Percentiles rank a stretch among this genome's conserved stretches.
These are phyloP conservation scores for Marasmius sp. DNA, from an alignment of 1,284 basidiomycete genomes.

Conservation along the genomic window DNA sequence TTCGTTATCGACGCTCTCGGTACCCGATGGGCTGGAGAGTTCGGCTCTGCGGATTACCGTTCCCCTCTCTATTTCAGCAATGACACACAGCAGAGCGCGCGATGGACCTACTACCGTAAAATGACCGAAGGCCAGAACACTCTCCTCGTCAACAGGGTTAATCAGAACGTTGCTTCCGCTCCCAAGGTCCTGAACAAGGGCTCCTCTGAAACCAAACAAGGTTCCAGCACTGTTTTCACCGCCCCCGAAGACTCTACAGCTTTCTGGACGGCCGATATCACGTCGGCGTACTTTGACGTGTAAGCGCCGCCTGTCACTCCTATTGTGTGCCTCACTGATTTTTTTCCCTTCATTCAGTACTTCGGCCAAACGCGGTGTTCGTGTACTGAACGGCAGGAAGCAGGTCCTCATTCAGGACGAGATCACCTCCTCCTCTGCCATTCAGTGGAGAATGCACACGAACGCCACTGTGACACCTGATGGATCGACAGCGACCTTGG, in stretches of 20 bases:
- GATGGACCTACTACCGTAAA: slow-evolving; percentile 96
- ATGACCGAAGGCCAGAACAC: slow-evolving; percentile 98
- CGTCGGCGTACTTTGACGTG: slow-evolving; percentile 77
- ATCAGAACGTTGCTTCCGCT: slow-evolving; percentile 79
- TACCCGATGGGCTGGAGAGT: slow-evolving; percentile 93
- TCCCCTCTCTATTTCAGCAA: slow-evolving; percentile 70
- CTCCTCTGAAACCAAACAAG: slow-evolving; percentile 70
- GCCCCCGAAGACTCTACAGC: slow-evolving; percentile 75
- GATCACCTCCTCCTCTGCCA: slow-evolving; percentile 53
- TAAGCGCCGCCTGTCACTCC: slow-evolving; percentile 36
- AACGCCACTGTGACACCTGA: slow-evolving; percentile 66
- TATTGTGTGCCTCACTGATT: slow-evolving; percentile 10
- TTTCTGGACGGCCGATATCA: slow-evolving; percentile 81
- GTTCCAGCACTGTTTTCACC: slow-evolving; percentile 71
- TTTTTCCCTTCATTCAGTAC: slow-evolving; percentile 35
- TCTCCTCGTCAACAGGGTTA: slow-evolving; percentile 73
- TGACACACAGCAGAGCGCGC: slow-evolving; percentile 63
- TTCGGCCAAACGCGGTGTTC: slow-evolving; percentile 84
- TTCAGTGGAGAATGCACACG: slow-evolving; percentile 96
- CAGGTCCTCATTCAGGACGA: slow-evolving; percentile 95
- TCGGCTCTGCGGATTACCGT: slow-evolving; percentile 87
- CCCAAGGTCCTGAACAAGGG: slow-evolving; percentile 59
- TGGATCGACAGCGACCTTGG: slow-evolving; percentile 22
- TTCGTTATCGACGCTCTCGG: slow-evolving; percentile 96
- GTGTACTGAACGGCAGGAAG: slow-evolving; percentile 81